Percentiles rank a stretch among this genome's conserved stretches.
phyloP scores from a whole-genome alignment of 140 eudicot genomes.

The Erigeron philadelphicus region DNA sequence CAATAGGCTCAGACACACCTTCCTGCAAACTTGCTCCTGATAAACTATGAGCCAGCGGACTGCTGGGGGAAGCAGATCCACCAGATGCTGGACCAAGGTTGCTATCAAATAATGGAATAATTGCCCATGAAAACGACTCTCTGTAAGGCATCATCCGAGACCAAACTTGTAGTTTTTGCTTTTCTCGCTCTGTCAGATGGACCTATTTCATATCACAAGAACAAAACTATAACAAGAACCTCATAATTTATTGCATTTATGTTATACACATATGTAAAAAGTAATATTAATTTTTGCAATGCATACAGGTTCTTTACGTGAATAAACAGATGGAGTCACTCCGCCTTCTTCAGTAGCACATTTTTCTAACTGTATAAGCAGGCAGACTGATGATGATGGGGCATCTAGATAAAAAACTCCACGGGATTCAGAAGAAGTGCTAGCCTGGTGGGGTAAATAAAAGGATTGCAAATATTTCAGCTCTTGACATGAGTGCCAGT shows the following conservation, averaged over 20 bases:
- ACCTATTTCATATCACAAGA: conserved; percentile 41
- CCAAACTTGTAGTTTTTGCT: conserved; percentile 96
- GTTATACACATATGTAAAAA: not conserved
- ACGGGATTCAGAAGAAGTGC: conserved; percentile 70
- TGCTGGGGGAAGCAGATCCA: conserved; percentile 88
- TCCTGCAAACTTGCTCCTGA: conserved; percentile 75
- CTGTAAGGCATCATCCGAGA: conserved; percentile 98
- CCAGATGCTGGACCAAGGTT: conserved; percentile 62
- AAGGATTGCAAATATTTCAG: conserved; percentile 9
- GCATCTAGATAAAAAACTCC: conserved; percentile 82
- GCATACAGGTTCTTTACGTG: conserved; percentile 94
- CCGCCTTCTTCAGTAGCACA: conserved; percentile 99
- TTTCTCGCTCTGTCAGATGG: conserved; percentile 87
- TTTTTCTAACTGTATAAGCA: conserved; percentile 91
- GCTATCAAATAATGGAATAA: conserved; percentile 84
- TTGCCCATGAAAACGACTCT: conserved; percentile 94
- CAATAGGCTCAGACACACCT: conserved; percentile 51
- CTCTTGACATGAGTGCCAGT: not conserved
- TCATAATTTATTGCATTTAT: no score
- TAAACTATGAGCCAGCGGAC: conserved; percentile 70
- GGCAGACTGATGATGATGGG: conserved; percentile 91
- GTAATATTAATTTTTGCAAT: conserved; percentile 5
- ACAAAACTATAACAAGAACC: not conserved
- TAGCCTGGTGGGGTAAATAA: conserved; percentile 48
- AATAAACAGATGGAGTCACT: conserved; percentile 83